Evolutionary conservation across 805 yeast species (phyloP), one percentile per base, ranked within the genome.

Genomic region (Blastobotrys mokoenaii): DNA sequence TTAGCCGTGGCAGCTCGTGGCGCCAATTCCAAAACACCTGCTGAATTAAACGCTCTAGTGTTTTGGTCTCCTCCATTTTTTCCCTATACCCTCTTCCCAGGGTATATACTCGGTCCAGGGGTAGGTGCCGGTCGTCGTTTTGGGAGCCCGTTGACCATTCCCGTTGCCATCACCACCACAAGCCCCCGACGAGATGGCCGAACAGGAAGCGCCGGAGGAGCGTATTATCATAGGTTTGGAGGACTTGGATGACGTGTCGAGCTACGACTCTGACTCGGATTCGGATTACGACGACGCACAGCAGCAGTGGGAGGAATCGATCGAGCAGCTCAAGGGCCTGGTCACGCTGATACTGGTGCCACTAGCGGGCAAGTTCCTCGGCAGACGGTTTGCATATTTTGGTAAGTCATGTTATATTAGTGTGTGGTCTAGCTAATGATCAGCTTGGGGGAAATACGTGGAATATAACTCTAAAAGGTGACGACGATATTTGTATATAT

Each of bases 301-400:
- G 57, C 73, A 73, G 51, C 86, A 82, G 51, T 82, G 88, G 88
- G 87, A 82, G 41, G 84, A 79, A 56, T 77, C 80, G 47, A 50
- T 82, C 46, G 64, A 65, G 43, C 86, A 82, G 59, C 61, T 83
- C 40, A 72, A 72, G 25, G 70, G 70, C 11, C 66, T 84, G 33
- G 60, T 81, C 12, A 72, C 72, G 46, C 65, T 73, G 47, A 74
- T 83, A 9, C 53, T 82, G 30, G 67, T 81, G 39, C 90, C 90
- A 1, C 60, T 82, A 45, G 53, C 79, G 11, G 90, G 89, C n/a
- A 77, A 77, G 58, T 69, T 77, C 41, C 51, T 83, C 37, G 90
- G 90, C 8, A 69, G 89, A 42, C 61, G 78, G 51, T 67, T 70
- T 50, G 76, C 83, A 10, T 60, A 58, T 34, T 56, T 41, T 25